Conservation (phyloP, 2,329 filamentous ascomycete genomes). For the Endothia cerciana region DNA sequence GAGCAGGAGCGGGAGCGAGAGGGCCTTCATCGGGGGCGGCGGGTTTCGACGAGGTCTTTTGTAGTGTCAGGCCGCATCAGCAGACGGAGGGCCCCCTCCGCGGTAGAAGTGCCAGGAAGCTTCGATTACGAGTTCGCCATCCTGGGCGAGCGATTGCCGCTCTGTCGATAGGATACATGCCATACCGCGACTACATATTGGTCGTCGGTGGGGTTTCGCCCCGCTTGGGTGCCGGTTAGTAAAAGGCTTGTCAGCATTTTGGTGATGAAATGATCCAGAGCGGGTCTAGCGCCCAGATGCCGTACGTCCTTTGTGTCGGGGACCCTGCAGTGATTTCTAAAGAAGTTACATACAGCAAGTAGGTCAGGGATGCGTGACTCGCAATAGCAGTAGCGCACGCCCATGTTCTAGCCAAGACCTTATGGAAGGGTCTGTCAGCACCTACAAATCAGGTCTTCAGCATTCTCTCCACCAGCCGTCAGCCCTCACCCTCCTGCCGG, state of each 20-base stretch:
- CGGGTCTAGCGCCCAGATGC: constrained; percentile 1
- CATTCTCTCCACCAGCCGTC: too few species aligned
- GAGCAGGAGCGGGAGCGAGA: constrained; percentile 43
- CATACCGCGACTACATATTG: background rate
- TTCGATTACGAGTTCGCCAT: constrained; percentile 6
- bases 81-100: background rate
- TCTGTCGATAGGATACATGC: background rate
- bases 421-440: too few species aligned
- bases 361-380: background rate
- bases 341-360: too few species aligned
- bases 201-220: background rate
- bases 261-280: background rate
- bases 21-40: constrained; percentile 41
- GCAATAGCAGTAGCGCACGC: too few species aligned
- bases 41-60: background rate
- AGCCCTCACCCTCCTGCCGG: too few species aligned
- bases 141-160: background rate
- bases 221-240: constrained; percentile 8
- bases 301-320: too few species aligned
- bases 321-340: constrained; percentile 1
- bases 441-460: too few species aligned
- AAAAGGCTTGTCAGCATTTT: constrained; percentile 14
- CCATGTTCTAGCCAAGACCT: background rate
- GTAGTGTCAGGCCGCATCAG: constrained; percentile 5
- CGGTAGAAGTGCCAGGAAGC: constrained; percentile 8